Percentiles rank a stretch among this genome's conserved stretches.
These are phyloP conservation scores for Letharia columbiana DNA, from an alignment of 495 filamentous ascomycete species.

Conservation along the genomic window DNA sequence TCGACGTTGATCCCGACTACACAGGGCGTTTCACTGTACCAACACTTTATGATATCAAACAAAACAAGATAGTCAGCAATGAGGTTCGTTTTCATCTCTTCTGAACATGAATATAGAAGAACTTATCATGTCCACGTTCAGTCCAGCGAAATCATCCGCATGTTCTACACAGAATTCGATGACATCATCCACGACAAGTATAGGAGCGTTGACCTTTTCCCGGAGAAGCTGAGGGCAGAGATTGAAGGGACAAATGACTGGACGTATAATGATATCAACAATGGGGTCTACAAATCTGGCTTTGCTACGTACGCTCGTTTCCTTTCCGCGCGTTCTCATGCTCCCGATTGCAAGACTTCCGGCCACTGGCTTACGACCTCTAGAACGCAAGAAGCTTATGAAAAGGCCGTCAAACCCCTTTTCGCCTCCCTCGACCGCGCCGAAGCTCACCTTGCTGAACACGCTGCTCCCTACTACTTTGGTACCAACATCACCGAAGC, in stretches of 20 bases:
- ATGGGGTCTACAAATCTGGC: conserved; percentile 73
- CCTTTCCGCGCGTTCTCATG: background rate
- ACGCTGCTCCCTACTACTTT: conserved; percentile 55
- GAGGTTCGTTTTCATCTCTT: conserved; percentile 33
- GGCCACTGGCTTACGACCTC: background rate
- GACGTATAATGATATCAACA: conserved; percentile 80
- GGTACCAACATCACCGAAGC: conserved; percentile 66
- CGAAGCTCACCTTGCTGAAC: conserved; percentile 55
- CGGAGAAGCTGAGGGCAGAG: conserved; percentile 43
- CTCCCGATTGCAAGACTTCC: background rate
- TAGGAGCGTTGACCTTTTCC: conserved; percentile 57
- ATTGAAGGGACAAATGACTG: conserved; percentile 75
- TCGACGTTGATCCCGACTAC: conserved; percentile 51
- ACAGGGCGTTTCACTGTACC: conserved; percentile 54
- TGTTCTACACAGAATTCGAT: conserved; percentile 70
- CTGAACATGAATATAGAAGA: background rate
- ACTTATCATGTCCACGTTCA: conserved; percentile 24
- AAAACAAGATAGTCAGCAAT: conserved; percentile 47
- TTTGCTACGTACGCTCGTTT: conserved; percentile 47
- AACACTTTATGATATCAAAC: conserved; percentile 55
- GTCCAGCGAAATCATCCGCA: conserved; percentile 55
- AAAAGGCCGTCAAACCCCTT: conserved; percentile 53
- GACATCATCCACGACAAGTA: conserved; percentile 49
- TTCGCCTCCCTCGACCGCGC: conserved; percentile 65
- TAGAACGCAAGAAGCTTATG: conserved; percentile 61